Evolutionary conservation across 352 stramenopile genomes (phyloP).

Genomic region (Phytopythium sindhum): DNA sequence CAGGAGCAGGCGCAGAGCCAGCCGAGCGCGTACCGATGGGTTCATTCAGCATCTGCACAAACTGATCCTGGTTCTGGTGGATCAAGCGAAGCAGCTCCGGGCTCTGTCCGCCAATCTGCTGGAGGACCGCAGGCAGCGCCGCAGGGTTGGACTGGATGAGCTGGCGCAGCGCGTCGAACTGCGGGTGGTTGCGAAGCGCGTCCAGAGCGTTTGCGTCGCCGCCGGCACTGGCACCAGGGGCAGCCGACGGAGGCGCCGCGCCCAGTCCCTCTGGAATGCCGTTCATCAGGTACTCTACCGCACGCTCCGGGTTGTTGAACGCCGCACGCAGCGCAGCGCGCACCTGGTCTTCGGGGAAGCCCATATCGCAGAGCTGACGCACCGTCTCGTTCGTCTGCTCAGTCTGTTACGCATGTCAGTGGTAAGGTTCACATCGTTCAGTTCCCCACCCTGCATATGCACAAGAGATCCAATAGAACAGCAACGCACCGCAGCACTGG

Average conservation of each 20-base stretch:
- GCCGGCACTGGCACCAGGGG: constrained; percentile 15
- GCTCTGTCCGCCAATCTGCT: constrained; percentile 84
- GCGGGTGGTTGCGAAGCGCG: constrained; percentile 76
- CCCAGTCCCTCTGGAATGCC: constrained; percentile 64
- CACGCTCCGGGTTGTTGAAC: constrained; percentile 86
- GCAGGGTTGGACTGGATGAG: constrained; percentile 84
- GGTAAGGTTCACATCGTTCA: no score
- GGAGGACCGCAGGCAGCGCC: constrained; percentile 70
- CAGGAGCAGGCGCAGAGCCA: constrained; percentile 19
- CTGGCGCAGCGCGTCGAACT: constrained; percentile 80
- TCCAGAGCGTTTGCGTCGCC: constrained; percentile 50
- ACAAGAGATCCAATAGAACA: no score
- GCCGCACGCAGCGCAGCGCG: constrained; percentile 69
- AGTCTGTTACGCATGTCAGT: constrained; percentile 11
- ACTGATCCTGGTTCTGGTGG: constrained; percentile 84
- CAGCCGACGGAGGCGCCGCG: constrained; percentile 23
- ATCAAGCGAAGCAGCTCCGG: constrained; percentile 82
- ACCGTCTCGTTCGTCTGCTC: constrained; percentile 58
- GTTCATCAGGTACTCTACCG: constrained; percentile 89
- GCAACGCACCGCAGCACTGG: constrained; percentile 6
- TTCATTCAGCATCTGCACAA: constrained; percentile 88
- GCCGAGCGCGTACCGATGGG: constrained; percentile 59
- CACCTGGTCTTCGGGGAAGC: constrained; percentile 85
- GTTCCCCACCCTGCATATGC: no score
- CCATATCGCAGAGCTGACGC: constrained; percentile 83